A percentile compares a stretch with the other conserved stretches of the same genome.
Conservation (phyloP, 306 rosid species). For the Lathyrus aphaca region DNA sequence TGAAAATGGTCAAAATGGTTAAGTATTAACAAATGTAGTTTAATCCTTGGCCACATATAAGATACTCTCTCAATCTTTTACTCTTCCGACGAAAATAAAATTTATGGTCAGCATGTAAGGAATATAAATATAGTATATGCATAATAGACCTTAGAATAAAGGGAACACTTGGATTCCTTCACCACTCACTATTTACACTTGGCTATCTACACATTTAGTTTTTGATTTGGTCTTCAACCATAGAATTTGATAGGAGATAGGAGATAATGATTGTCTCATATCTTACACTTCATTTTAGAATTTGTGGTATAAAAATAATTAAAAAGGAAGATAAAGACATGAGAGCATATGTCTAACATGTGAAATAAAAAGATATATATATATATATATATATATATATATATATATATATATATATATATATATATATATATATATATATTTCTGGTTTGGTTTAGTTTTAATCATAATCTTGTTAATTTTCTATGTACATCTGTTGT, state of each 20-base stretch:
- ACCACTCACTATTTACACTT: constrained; percentile 4
- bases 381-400: too few species aligned
- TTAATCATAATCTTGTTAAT: too few species aligned
- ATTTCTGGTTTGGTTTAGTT: too few species aligned
- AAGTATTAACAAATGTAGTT: too few species aligned
- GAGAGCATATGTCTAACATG: background rate
- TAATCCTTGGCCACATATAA: too few species aligned
- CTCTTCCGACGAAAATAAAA: background rate
- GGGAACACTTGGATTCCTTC: background rate
- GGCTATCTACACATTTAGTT: background rate
- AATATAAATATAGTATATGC: background rate
- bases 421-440: too few species aligned
- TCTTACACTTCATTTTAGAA: background rate
- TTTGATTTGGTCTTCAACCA: constrained; percentile 1
- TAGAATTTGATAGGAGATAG: background rate
- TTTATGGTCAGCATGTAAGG: background rate
- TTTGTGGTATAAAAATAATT: background rate
- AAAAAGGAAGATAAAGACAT: background rate
- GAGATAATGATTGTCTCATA: background rate
- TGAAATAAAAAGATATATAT: background rate
- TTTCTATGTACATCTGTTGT: too few species aligned
- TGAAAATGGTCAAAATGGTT: too few species aligned
- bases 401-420: too few species aligned
- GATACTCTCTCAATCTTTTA: background rate
- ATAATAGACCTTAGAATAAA: background rate